phyloP scores from a whole-genome alignment of 2,329 filamentous ascomycete genomes.

The Penicillium rolfsii region DNA sequence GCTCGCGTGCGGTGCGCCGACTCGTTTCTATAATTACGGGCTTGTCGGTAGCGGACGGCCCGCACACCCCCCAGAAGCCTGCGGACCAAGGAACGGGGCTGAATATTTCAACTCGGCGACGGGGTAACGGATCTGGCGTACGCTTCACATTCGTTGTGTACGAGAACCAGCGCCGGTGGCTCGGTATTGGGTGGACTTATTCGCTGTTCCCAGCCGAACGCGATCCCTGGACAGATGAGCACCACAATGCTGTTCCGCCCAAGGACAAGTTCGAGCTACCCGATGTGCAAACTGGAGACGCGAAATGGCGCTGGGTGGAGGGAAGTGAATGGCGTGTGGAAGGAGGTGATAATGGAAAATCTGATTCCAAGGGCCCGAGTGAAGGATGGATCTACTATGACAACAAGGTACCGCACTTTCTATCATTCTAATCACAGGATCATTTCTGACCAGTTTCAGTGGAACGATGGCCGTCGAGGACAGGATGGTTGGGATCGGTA shows the following conservation, averaged over 20 bases:
- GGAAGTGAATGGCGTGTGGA: conserved; percentile 86
- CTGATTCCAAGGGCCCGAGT: conserved; percentile 48
- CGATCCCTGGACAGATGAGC: conserved; percentile 92
- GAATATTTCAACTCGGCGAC: conserved; percentile 51
- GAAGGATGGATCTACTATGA: conserved; percentile 98
- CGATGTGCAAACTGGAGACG: conserved; percentile 65
- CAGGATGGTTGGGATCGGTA: conserved; percentile 92
- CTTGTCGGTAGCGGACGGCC: conserved; percentile 62
- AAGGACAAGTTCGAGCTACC: conserved; percentile 74
- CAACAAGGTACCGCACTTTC: conserved; percentile 70
- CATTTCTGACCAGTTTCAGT: conserved; percentile 55
- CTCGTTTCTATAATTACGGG: conserved; percentile 77
- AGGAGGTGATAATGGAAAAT: conserved; percentile 55
- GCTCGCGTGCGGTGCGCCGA: conserved; percentile 73
- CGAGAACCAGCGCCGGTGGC: conserved; percentile 94
- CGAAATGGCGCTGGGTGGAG: conserved; percentile 80
- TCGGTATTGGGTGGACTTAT: conserved; percentile 92
- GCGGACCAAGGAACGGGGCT: conserved; percentile 51
- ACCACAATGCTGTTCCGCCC: conserved; percentile 76
- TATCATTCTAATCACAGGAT: background rate
- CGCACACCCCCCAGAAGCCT: conserved; percentile 33
- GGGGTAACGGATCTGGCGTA: conserved; percentile 69
- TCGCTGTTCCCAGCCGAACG: conserved; percentile 90
- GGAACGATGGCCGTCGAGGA: conserved; percentile 83
- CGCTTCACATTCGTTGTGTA: conserved; percentile 96